phyloP scores from a whole-genome alignment of 331 rosid genomes.

The Quercus lobata region DNA sequence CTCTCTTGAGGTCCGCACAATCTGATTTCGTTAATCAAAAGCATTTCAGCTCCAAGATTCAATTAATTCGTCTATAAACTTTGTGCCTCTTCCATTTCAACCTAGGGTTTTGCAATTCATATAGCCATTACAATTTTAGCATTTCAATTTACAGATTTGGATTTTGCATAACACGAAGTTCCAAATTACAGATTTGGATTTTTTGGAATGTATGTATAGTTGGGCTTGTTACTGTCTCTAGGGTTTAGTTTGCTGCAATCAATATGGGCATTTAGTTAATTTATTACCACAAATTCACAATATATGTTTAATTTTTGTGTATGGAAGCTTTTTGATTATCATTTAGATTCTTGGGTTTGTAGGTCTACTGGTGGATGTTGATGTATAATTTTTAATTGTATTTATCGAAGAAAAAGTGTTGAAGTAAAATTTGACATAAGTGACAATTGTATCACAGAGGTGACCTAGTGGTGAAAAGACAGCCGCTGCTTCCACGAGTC shows the following conservation, averaged over 20 bases:
- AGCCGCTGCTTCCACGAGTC: constrained; percentile 82
- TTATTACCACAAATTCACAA: neutral
- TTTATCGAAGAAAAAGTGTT: neutral
- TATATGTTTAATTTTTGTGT: neutral
- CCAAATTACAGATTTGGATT: neutral
- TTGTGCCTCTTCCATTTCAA: neutral
- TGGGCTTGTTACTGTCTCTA: neutral
- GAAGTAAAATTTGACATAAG: neutral
- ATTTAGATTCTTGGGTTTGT: neutral
- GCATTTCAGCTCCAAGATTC: neutral
- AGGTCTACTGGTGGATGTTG: neutral
- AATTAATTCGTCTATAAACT: neutral
- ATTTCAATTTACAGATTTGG: neutral
- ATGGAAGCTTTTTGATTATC: neutral
- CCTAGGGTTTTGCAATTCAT: neutral
- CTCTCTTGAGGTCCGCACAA: constrained; percentile 53
- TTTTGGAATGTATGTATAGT: neutral
- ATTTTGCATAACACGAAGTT: neutral
- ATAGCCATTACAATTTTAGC: neutral
- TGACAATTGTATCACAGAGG: constrained; percentile 39
- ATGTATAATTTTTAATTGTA: neutral
- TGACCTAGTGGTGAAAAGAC: constrained; percentile 71
- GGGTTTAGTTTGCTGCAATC: neutral
- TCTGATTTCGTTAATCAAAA: neutral
- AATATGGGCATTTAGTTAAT: neutral